Base-by-base conservation (phyloP, 208 protist genomes). In the Acanthamoeba divionensis region DNA sequence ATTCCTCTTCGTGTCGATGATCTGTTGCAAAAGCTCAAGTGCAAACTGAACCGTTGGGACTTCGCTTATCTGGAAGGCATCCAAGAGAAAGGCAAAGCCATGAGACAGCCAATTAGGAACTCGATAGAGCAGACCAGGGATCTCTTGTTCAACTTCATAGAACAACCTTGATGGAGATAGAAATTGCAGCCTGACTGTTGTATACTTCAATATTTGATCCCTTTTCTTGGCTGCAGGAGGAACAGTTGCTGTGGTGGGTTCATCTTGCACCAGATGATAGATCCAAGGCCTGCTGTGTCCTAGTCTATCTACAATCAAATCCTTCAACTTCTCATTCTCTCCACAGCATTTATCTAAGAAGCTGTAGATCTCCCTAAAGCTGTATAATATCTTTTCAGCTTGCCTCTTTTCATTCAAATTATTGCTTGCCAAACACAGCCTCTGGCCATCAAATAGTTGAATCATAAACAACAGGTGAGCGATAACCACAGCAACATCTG, bases 281-380 rank as follows among this genome's bases (percentile, higher is more conserved):
- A 82, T 55, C 71, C 71, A 82, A 10, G 71, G 71, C 24, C 0
- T 24, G 48, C 62, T 52, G 12, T 52, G 6, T 7, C 71, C 71
- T 1, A 82, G 47, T 15, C 15, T 26, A 10, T 82, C 47, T 12
- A 36, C 71, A 0, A 82, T 24, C 24, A 36, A 2, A 13, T 60
- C 36, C 0, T 52, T 24, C 21, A 82, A 15, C 24, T 57, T 82
- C 1, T 82, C 71, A 52, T 52, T 82, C 47, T 82, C 71, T 29
- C 71, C 71, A 52, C 71, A 82, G 71, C 71, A 82, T 3, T 52
- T 45, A 36, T 82, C 71, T 8, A 82, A 52, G 47, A 63, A 82
- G 45, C 71, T 45, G 71, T 82, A 82, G 47, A 82, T 60, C 31
- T 82, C 71, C 29, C 71, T 45, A 24, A 82, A 82, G 47, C 21